Evolutionary conservation across 148 eudicot species (phyloP), one percentile per base, ranked within the genome.

Genomic region (Rhododendron ovatum): DNA sequence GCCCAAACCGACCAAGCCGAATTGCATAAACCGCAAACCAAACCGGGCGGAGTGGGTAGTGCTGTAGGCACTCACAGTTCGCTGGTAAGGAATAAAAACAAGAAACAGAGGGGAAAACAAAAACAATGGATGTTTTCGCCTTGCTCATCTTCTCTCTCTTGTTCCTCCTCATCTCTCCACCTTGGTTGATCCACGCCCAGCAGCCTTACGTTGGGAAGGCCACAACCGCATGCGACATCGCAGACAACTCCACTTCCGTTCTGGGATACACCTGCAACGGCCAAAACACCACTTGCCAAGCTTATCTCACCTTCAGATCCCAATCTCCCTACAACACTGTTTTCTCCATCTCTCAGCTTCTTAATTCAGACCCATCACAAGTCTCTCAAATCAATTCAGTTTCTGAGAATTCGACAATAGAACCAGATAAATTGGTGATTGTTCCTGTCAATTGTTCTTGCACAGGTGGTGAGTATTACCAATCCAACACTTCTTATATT

Each of bases 181-280:
- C 84, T 81, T 47, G 65, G 81, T 45, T 69, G 87, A 84, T 91
- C 57, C 75, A 83, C 41, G 88, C 95, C 61, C 99, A 96, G 75
- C 99, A 96, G 71, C 91, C 98, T 15, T 96, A 96, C 78, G 81
- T 88, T 14, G 55, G 90, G 39, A 85, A 86, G 24, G 83, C 86
- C 74, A 81, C 83, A 5, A 88, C 87, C 18, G 55, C 5, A 5
- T 96, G 98, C 73, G 48, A n/a, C 50, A 41, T 26, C 79, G 47
- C 76, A 53, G 88, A 84, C 45, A 90, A 86, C 82, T 81, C 94
- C 78, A 82, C 91, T 15, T 91, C 98, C 37, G 92, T 71, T 48
- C 88, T 90, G 15, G 99, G 98, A 9, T 95, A 93, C 88, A 53
- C 82, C 88, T 95, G 98, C 90, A 96, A 96, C 83, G 98, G 98